Conservation (phyloP, 2,329 filamentous ascomycete species). For the Capronia coronata region DNA sequence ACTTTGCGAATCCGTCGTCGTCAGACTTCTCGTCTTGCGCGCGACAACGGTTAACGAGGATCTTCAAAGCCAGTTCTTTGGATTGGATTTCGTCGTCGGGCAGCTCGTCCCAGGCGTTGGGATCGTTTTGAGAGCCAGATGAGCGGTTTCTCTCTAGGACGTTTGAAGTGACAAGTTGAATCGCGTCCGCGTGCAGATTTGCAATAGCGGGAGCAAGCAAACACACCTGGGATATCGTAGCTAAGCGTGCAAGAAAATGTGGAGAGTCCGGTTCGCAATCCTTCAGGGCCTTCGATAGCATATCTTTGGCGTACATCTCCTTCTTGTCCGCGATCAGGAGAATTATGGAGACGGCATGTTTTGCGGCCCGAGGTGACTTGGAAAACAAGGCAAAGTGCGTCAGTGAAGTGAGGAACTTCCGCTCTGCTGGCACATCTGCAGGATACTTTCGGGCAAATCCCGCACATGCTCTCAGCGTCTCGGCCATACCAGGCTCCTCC, state of each 20-base stretch:
- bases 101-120: constrained; percentile 60
- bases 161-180: constrained; percentile 69
- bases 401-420: constrained; percentile 73
- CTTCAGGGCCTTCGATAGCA: constrained; percentile 69
- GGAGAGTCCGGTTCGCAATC: constrained; percentile 65
- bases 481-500: constrained; percentile 70
- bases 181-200: constrained; percentile 66
- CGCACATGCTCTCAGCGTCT: constrained; percentile 88
- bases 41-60: constrained; percentile 77
- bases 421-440: constrained; percentile 71
- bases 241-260: constrained; percentile 60
- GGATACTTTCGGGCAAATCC: constrained; percentile 84
- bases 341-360: constrained; percentile 88
- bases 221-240: constrained; percentile 59
- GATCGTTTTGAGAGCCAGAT: constrained; percentile 44
- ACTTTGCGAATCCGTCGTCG: constrained; percentile 39
- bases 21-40: constrained; percentile 51
- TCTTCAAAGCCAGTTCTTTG: constrained; percentile 76
- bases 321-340: constrained; percentile 70
- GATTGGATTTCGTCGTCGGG: constrained; percentile 76
- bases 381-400: constrained; percentile 78
- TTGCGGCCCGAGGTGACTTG: constrained; percentile 72
- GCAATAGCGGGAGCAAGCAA: constrained; percentile 67
- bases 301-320: constrained; percentile 76
- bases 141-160: constrained; percentile 62